Percentiles rank a stretch among this genome's conserved stretches.
Conservation (phyloP, 2,329 filamentous ascomycete species). For the Trichophyton schoenleinii region DNA sequence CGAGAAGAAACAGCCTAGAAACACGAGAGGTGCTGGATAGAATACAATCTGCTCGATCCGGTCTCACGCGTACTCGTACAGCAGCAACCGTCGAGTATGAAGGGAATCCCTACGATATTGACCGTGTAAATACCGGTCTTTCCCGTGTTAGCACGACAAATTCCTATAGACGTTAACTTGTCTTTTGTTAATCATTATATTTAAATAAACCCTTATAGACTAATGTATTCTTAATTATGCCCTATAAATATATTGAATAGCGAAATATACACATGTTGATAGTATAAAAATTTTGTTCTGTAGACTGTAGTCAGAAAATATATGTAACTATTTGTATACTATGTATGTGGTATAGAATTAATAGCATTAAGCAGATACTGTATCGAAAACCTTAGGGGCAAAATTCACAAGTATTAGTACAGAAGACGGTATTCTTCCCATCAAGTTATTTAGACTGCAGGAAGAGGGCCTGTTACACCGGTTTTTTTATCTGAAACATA, state of each 20-base stretch:
- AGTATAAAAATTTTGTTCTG: no score
- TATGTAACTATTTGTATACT: no score
- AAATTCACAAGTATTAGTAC: no score
- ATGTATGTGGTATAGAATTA: no score
- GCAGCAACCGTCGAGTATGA: slow-evolving; percentile 24
- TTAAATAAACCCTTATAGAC: neutral
- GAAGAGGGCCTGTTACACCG: neutral
- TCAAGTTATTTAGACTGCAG: neutral
- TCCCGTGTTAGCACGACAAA: slow-evolving; percentile 5
- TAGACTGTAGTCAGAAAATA: no score
- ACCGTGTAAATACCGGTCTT: slow-evolving; percentile 29
- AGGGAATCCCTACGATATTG: slow-evolving; percentile 34
- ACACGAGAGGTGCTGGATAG: neutral
- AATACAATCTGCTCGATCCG: neutral
- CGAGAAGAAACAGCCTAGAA: neutral
- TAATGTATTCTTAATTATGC: neutral
- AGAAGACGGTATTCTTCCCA: no score
- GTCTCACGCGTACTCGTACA: neutral
- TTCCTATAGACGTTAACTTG: neutral
- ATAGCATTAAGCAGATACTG: no score
- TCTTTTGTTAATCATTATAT: neutral
- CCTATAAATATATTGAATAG: no score
- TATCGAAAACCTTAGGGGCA: no score
- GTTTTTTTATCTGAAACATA: neutral
- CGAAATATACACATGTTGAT: no score